These are phyloP conservation scores for Xanthoceras sorbifolium DNA, from an alignment of 345 rosid species.

Conservation along the genomic window DNA sequence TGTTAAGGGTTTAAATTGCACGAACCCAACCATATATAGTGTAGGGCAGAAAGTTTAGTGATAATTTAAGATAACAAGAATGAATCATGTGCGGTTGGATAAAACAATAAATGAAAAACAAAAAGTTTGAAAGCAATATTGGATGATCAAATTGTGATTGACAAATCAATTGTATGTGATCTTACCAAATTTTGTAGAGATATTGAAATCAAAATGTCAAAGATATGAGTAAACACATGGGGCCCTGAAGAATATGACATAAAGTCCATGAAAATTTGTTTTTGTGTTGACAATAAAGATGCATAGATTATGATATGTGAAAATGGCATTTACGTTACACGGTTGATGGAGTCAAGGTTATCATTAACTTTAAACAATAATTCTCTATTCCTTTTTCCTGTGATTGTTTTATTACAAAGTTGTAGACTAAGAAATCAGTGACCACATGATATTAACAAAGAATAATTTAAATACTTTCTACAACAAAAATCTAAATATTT, in stretches of 20 bases:
- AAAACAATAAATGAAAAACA: too few species aligned
- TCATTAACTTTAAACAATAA: not conserved
- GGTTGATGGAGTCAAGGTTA: not conserved
- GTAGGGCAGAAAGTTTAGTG: too few species aligned
- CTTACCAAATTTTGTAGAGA: not conserved
- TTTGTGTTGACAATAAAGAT: not conserved
- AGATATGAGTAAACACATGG: not conserved
- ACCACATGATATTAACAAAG: too few species aligned
- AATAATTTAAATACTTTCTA: too few species aligned
- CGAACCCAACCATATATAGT: not conserved
- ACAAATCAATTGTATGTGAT: not conserved
- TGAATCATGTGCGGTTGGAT: too few species aligned
- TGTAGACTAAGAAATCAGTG: not conserved
- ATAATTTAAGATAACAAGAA: too few species aligned
- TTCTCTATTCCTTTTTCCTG: not conserved
- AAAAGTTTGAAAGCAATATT: not conserved
- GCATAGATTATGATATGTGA: not conserved
- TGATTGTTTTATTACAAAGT: not conserved
- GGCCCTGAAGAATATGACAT: not conserved
- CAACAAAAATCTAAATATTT: too few species aligned
- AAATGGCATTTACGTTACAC: not conserved
- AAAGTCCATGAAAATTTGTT: not conserved
- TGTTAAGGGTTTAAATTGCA: not conserved
- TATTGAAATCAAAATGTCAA: not conserved
- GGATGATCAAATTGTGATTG: not conserved